Conservation (phyloP, 345 rosid genomes). For the Draba incana region DNA sequence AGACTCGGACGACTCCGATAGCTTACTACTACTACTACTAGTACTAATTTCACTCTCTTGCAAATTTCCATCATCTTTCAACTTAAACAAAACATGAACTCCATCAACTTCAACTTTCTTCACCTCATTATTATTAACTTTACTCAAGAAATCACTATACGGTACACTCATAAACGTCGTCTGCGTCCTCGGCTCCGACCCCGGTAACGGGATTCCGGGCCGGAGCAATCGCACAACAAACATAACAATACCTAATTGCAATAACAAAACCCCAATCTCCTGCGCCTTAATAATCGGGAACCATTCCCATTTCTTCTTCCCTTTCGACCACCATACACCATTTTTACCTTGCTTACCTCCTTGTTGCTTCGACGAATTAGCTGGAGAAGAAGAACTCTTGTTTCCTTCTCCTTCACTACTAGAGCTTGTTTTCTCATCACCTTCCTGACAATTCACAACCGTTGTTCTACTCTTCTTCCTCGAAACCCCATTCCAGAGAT, state of each 20-base stretch:
- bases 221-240: slow-evolving; percentile 84
- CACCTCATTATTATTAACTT: slow-evolving; percentile 66
- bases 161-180: slow-evolving; percentile 72
- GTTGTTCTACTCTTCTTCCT: slow-evolving; percentile 39
- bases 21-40: slow-evolving; percentile 12
- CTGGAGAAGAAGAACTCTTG: slow-evolving; percentile 33
- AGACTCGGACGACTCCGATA: slow-evolving; percentile 68
- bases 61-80: slow-evolving; percentile 57
- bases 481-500: slow-evolving; percentile 45
- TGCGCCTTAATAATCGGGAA: slow-evolving; percentile 77
- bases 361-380: slow-evolving; percentile 52
- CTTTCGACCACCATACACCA: slow-evolving; percentile 70
- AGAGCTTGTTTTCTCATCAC: slow-evolving; percentile 54
- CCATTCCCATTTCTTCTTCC: slow-evolving; percentile 73
- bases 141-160: slow-evolving; percentile 83
- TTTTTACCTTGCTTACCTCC: slow-evolving; percentile 58
- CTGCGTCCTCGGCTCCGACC: slow-evolving; percentile 75
- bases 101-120: slow-evolving; percentile 92
- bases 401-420: slow-evolving; percentile 48
- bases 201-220: slow-evolving; percentile 79
- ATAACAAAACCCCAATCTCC: slow-evolving; percentile 72
- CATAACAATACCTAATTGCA: slow-evolving; percentile 80
- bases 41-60: slow-evolving; percentile 50
- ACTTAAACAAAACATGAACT: slow-evolving; percentile 77
- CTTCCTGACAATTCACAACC: slow-evolving; percentile 70